Evolutionary conservation across 2,329 filamentous ascomycete species (phyloP).

Genomic region (Ophiostoma triangulosporum): DNA sequence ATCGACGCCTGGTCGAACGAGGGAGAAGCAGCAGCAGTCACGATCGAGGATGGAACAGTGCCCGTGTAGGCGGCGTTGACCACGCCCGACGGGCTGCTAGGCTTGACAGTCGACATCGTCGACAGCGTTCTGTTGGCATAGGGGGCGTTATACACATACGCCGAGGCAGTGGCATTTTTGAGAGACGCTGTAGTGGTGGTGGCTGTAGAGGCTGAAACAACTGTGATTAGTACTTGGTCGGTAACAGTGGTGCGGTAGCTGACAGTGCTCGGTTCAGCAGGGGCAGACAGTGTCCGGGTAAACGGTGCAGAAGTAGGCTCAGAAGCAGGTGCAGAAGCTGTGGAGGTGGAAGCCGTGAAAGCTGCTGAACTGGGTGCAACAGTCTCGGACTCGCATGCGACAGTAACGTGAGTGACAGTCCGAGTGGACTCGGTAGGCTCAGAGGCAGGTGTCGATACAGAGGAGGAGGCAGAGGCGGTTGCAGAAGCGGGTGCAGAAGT

Average conservation of each 20-base stretch:
- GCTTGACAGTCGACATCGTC: neutral
- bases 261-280: neutral
- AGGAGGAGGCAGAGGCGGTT: neutral
- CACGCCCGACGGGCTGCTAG: neutral
- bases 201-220: conserved; percentile 6
- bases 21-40: conserved; percentile 5
- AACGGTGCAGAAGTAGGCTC: neutral
- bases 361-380: neutral
- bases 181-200: neutral
- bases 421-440: neutral
- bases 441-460: neutral
- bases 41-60: neutral
- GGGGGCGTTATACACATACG: neutral
- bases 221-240: conserved; percentile 9
- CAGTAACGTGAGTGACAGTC: neutral
- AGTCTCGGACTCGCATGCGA: neutral
- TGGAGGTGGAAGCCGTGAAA: neutral
- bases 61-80: neutral
- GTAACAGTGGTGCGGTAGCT: conserved; percentile 3
- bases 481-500: neutral
- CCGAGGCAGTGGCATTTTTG: neutral
- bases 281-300: neutral
- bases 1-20: conserved; percentile 4
- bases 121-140: conserved; percentile 5
- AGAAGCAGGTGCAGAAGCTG: neutral